Conservation (phyloP, 2,329 filamentous ascomycete species). For the Sclerotinia glacialis region DNA sequence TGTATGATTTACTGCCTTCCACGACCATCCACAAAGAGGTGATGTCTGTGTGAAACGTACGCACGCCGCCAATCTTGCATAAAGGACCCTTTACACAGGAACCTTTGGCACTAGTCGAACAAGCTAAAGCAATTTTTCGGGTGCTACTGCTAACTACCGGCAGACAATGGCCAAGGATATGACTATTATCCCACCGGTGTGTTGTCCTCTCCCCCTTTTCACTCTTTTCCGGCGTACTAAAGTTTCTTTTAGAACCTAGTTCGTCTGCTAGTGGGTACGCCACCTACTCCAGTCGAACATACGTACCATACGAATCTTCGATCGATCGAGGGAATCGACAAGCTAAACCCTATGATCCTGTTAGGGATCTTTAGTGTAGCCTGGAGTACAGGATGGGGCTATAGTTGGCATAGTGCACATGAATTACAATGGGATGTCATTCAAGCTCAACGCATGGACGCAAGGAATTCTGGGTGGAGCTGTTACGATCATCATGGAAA, state of each 20-base stretch:
- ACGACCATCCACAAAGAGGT: background rate
- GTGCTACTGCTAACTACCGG: constrained; percentile 4
- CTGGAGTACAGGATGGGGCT: no score
- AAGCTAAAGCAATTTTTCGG: background rate
- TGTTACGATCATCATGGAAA: background rate
- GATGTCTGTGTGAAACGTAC: background rate
- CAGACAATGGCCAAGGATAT: constrained; percentile 11
- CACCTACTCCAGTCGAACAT: background rate
- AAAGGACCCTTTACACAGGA: background rate
- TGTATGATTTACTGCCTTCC: background rate
- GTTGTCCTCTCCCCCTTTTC: background rate
- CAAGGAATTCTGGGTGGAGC: background rate
- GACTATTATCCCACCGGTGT: constrained; percentile 12
- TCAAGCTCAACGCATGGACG: background rate
- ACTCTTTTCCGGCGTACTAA: background rate
- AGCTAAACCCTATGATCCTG: constrained; percentile 25
- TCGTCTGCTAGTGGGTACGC: background rate
- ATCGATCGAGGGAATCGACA: background rate
- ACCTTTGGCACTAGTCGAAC: background rate
- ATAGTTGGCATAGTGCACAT: background rate
- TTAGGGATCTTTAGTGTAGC: constrained; percentile 24
- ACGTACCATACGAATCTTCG: constrained; percentile 7
- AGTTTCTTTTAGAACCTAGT: background rate
- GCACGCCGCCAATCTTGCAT: background rate
- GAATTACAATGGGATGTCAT: background rate